Conservation (phyloP, 345 rosid species). For the Eutrema yunnanense region DNA sequence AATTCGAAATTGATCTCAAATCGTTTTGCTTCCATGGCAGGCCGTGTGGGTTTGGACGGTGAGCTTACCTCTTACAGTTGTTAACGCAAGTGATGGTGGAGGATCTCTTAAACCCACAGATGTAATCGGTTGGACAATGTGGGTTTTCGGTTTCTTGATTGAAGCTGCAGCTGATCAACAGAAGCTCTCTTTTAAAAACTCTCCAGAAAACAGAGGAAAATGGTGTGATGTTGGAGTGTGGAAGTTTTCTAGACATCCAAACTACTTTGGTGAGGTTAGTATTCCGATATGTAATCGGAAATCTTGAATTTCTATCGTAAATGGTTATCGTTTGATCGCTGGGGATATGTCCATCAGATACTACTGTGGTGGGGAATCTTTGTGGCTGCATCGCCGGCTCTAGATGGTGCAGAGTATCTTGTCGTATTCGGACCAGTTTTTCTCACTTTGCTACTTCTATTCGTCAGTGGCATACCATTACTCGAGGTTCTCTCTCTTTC, state of each 20-base stretch:
- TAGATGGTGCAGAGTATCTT: slow-evolving; percentile 83
- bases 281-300: background rate
- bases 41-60: slow-evolving; percentile 98
- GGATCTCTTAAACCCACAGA: slow-evolving; percentile 54
- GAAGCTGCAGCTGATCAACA: slow-evolving; percentile 92
- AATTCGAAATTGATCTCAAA: background rate
- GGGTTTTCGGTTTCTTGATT: slow-evolving; percentile 50
- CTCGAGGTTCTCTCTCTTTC: slow-evolving; percentile 59
- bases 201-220: slow-evolving; percentile 75
- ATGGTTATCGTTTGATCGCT: background rate
- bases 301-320: background rate
- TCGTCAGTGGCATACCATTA: slow-evolving; percentile 82
- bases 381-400: slow-evolving; percentile 62
- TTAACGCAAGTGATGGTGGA: slow-evolving; percentile 62
- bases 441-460: slow-evolving; percentile 73
- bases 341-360: slow-evolving; percentile 40
- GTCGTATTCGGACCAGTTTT: slow-evolving; percentile 79
- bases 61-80: slow-evolving; percentile 81
- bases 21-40: slow-evolving; percentile 26
- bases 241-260: slow-evolving; percentile 81
- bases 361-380: slow-evolving; percentile 92
- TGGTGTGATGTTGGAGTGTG: slow-evolving; percentile 88
- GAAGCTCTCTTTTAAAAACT: slow-evolving; percentile 69
- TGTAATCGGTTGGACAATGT: slow-evolving; percentile 81
- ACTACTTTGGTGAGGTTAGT: slow-evolving; percentile 90